A percentile compares a stretch with the other conserved stretches of the same genome.
phyloP scores from a whole-genome alignment of 495 filamentous ascomycete species.

The Lophiotrema nucula region DNA sequence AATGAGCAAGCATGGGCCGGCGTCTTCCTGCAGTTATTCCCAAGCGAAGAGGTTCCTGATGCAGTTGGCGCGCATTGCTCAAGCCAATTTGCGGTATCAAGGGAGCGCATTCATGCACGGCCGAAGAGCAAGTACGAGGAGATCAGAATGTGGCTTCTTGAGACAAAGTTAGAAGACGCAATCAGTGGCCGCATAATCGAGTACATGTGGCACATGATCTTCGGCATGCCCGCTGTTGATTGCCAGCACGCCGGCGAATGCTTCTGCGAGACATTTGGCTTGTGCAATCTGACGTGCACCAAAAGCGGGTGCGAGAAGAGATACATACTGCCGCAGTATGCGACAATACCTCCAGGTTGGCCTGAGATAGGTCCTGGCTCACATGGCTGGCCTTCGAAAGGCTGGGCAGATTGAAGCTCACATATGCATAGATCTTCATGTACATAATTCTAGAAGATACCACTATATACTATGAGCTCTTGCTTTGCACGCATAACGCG shows the following conservation, averaged over 20 bases:
- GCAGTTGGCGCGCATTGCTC: slow-evolving; percentile 30
- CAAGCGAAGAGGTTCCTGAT: slow-evolving; percentile 20
- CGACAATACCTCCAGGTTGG: slow-evolving; percentile 32
- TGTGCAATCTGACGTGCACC: slow-evolving; percentile 34
- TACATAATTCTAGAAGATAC: too few species aligned
- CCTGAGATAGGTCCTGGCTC: slow-evolving; percentile 29
- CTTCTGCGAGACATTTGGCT: slow-evolving; percentile 31
- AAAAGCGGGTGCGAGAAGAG: slow-evolving; percentile 30
- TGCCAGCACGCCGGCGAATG: slow-evolving; percentile 33
- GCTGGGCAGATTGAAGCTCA: slow-evolving; percentile 32
- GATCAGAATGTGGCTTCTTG: slow-evolving; percentile 25
- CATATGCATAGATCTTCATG: too few species aligned
- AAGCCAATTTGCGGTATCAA: slow-evolving; percentile 33
- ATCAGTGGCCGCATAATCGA: slow-evolving; percentile 31
- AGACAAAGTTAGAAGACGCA: slow-evolving; percentile 22
- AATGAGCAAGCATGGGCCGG: slow-evolving; percentile 23
- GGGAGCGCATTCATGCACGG: slow-evolving; percentile 20
- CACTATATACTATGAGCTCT: too few species aligned
- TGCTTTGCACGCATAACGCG: slow-evolving; percentile 73
- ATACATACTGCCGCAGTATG: slow-evolving; percentile 28
- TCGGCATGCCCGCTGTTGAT: slow-evolving; percentile 32
- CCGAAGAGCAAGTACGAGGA: slow-evolving; percentile 23
- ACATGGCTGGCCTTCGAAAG: slow-evolving; percentile 28
- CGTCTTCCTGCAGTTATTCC: slow-evolving; percentile 25
- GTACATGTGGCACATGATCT: slow-evolving; percentile 36